Base-by-base conservation (phyloP, 495 filamentous ascomycete genomes). In the Penicillium herquei region DNA sequence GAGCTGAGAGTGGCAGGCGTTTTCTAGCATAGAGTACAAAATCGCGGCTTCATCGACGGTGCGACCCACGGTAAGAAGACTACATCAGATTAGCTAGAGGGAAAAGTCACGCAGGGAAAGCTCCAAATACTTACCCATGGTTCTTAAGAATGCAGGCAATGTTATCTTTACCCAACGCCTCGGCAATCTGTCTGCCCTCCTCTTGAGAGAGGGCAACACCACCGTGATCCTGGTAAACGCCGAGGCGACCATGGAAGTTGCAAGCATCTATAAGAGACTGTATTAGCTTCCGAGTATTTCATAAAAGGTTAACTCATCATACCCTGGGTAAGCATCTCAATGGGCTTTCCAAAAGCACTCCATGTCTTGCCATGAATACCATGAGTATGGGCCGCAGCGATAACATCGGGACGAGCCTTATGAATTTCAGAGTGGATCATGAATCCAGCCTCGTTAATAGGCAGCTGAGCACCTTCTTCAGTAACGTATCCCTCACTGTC, bases 41-140 rank as follows among this genome's bases (percentile, higher is more conserved):
- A 85, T 87, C 1, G 84, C 85, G 0, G 85, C 86, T 57, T 85
- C 85, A 54, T 87, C 86, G 12, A 89, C 82, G 9, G 78, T 85
- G 10, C 72, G 70, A 6, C 86, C 85, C 1, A 85, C 82, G 14
- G 86, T 87, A 12, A 87, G 64, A 21, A 88, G 70, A 21, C 74
- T 77, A 5, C n/a, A 9, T 16, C n/a, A n/a, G 21, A 30, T 64
- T 45, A 59, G 57, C 39, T 7, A 16, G 0, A 26, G 26, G 14
- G 39, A 8, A 30, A 48, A 37, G 34, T 1, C 6, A 13, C 1
- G 7, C 8, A 37, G 34, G 2, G 33, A 6, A 12, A 33, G 18
- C 10, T 21, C 16, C 1, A 14, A 3, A 0, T 16, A 58, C 64
- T 56, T 33, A 76, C 72, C 85, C 86, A 65, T 89, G 86, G 56